Percentiles rank a stretch among this genome's conserved stretches.
Evolutionary conservation across 2,329 filamentous ascomycete species (phyloP).

Genomic region (Alternaria arbusti): DNA sequence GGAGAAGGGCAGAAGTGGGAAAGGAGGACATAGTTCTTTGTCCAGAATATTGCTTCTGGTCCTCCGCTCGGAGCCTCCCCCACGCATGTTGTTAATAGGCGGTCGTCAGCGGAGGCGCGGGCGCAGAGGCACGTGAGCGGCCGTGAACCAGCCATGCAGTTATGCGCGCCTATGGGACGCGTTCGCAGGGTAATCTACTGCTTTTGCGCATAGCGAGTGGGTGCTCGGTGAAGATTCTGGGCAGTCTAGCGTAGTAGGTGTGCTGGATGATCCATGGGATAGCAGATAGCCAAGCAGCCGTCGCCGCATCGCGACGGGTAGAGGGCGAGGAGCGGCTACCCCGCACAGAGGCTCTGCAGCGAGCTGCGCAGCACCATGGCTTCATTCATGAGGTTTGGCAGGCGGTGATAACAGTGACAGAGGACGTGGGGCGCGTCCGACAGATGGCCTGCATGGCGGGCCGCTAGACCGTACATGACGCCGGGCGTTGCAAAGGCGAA

Average conservation of each 20-base stretch:
- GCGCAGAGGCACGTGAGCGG: constrained; percentile 11
- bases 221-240: constrained; percentile 5
- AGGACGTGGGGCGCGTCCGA: neutral
- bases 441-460: constrained; percentile 6
- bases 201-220: constrained; percentile 17
- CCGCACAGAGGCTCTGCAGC: neutral
- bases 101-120: constrained; percentile 10
- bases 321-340: neutral
- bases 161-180: constrained; percentile 18
- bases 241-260: constrained; percentile 4
- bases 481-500: constrained; percentile 3
- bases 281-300: neutral
- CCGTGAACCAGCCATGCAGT: neutral
- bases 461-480: constrained; percentile 2
- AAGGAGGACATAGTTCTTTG: constrained; percentile 1
- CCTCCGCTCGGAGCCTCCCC: constrained; percentile 4
- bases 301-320: neutral
- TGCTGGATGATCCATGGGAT: neutral
- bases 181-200: constrained; percentile 18
- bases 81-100: constrained; percentile 14
- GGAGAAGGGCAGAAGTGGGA: neutral
- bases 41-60: neutral
- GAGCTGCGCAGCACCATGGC: neutral
- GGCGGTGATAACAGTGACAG: neutral
- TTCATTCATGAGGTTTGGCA: neutral